Evolutionary conservation across 345 rosid genomes (phyloP).

Genomic region (Lepidium didymum): DNA sequence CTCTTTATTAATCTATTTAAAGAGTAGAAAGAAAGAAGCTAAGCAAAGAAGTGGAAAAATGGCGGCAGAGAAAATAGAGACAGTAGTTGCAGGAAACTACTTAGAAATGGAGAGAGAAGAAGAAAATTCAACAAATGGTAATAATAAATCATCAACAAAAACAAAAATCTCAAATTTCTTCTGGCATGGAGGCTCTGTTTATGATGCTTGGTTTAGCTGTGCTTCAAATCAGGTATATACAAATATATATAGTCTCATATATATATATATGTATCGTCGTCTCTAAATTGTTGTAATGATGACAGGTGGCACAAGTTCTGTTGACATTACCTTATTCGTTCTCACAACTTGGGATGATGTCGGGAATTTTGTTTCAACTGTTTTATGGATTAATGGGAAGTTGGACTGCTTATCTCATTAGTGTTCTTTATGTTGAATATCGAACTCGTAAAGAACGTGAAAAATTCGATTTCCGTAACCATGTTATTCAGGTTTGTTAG

Average conservation of each 20-base stretch:
- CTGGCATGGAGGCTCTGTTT: conserved; percentile 96
- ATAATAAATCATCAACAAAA: conserved; percentile 33
- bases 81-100: conserved; percentile 86
- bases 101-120: conserved; percentile 82
- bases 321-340: conserved; percentile 94
- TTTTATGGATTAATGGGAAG: conserved; percentile 96
- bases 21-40: conserved; percentile 21
- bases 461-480: conserved; percentile 93
- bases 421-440: conserved; percentile 88
- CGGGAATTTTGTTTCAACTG: conserved; percentile 89
- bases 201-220: conserved; percentile 98
- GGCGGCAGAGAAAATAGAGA: conserved; percentile 98
- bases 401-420: conserved; percentile 98
- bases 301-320: conserved; percentile 92
- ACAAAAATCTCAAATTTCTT: conserved; percentile 54
- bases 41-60: conserved; percentile 32
- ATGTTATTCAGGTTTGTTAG: conserved; percentile 95
- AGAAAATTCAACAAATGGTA: conserved; percentile 1
- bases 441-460: conserved; percentile 96
- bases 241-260: neutral
- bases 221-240: conserved; percentile 81
- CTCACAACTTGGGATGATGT: conserved; percentile 91
- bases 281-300: neutral
- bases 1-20: conserved; percentile 46
- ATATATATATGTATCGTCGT: neutral